Evolutionary conservation across 352 stramenopile genomes (phyloP).

Genomic region (Phytopythium montanum): DNA sequence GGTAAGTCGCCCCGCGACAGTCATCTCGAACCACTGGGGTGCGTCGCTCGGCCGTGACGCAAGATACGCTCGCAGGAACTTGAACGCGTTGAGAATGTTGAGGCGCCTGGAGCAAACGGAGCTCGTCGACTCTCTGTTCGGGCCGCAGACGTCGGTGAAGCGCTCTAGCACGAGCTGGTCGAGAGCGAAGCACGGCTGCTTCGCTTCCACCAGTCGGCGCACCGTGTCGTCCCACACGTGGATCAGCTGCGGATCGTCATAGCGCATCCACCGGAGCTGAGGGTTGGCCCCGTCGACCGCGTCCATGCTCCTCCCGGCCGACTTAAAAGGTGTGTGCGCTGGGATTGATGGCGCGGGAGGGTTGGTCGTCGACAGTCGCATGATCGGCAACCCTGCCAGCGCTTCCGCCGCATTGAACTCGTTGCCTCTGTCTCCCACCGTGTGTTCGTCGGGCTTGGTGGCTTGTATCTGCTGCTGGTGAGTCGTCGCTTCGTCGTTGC

Average conservation of each 20-base stretch:
- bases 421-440: slow-evolving; percentile 11
- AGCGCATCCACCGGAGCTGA: slow-evolving; percentile 23
- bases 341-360: slow-evolving; percentile 3
- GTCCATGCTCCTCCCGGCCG: slow-evolving; percentile 8
- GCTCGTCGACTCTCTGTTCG: slow-evolving; percentile 20
- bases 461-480: background rate
- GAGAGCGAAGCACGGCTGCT: slow-evolving; percentile 17
- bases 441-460: background rate
- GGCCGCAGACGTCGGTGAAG: slow-evolving; percentile 23
- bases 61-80: slow-evolving; percentile 23
- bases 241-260: slow-evolving; percentile 23
- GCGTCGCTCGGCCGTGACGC: slow-evolving; percentile 24
- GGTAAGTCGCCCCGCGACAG: slow-evolving; percentile 25
- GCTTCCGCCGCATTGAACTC: slow-evolving; percentile 34
- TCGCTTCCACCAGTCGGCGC: slow-evolving; percentile 21
- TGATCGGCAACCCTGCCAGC: slow-evolving; percentile 28
- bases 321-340: slow-evolving; percentile 7
- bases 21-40: slow-evolving; percentile 38
- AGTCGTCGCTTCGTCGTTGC: background rate
- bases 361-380: slow-evolving; percentile 10
- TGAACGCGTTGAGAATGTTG: slow-evolving; percentile 28
- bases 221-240: slow-evolving; percentile 31
- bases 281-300: slow-evolving; percentile 15
- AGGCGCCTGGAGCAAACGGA: slow-evolving; percentile 30
- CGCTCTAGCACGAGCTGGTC: slow-evolving; percentile 33